phyloP scores from a whole-genome alignment of 1,284 basidiomycete genomes.

The Sporisorium iseilematis-ciliati region DNA sequence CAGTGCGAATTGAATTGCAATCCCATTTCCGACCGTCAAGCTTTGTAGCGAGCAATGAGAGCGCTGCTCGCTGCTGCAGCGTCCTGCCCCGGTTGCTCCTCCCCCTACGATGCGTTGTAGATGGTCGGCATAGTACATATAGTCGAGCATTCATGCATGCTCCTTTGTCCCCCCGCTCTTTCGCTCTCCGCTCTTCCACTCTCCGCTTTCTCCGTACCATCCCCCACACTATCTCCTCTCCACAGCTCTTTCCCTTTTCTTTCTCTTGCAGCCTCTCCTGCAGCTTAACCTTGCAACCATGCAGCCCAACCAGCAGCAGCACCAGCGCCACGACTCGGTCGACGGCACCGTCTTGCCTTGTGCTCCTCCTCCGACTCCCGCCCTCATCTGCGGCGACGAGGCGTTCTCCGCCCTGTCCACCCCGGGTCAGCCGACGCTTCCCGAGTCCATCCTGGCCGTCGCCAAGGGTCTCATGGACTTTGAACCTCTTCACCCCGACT shows the following conservation, averaged over 20 bases:
- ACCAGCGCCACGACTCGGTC: constrained; percentile 1
- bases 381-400: background rate
- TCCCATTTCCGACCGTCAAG: no score
- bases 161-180: background rate
- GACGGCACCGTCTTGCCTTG: background rate
- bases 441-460: background rate
- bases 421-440: background rate
- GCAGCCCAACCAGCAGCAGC: constrained; percentile 5
- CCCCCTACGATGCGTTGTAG: background rate
- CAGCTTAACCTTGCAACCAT: background rate
- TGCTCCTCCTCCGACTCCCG: constrained; percentile 6
- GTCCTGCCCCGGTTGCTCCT: background rate
- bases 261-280: no score
- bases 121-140: background rate
- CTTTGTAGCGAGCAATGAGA: no score
- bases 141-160: background rate
- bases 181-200: background rate
- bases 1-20: no score
- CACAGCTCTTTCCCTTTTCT: background rate
- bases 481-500: background rate
- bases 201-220: background rate
- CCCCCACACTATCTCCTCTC: background rate
- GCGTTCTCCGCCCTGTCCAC: background rate
- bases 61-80: background rate
- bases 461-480: background rate